Conservation (phyloP, 768 basidiomycete species). For the Coprinellus micaceus region DNA sequence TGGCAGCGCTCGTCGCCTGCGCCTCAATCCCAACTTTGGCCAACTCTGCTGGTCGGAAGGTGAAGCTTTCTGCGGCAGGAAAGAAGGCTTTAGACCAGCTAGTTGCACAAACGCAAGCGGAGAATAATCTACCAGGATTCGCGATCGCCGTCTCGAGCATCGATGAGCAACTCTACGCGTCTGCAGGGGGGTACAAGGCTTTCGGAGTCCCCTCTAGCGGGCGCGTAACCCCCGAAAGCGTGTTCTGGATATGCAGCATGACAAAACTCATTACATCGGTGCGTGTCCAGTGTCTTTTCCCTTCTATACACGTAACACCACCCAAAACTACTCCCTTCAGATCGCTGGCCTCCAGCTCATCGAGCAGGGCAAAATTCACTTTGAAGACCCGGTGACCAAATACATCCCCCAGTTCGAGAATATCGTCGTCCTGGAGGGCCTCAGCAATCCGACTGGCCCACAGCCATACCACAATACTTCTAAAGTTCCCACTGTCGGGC, state of each 20-base stretch:
- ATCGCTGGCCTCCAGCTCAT: slow-evolving; percentile 32
- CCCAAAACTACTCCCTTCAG: slow-evolving; percentile 12
- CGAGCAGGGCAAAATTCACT: slow-evolving; percentile 26
- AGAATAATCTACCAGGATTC: slow-evolving; percentile 23
- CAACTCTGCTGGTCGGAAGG: neutral
- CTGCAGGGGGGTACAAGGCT: slow-evolving; percentile 20
- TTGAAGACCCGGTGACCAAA: slow-evolving; percentile 25
- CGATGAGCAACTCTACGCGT: slow-evolving; percentile 23
- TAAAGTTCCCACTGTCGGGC: slow-evolving; percentile 16
- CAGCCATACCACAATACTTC: slow-evolving; percentile 4
- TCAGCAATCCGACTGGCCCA: slow-evolving; percentile 15
- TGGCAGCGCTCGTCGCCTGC: too few relatives aligned
- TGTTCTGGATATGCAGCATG: slow-evolving; percentile 33
- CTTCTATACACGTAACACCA: neutral
- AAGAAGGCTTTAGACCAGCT: neutral
- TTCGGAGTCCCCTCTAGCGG: slow-evolving; percentile 24
- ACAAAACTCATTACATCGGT: slow-evolving; percentile 29
- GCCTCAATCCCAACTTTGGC: too few relatives aligned
- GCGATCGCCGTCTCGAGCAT: slow-evolving; percentile 21
- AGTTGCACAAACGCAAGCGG: neutral
- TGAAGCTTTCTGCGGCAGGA: neutral
- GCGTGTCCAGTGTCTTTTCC: neutral
- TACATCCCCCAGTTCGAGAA: slow-evolving; percentile 29
- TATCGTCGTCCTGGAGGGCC: slow-evolving; percentile 19
- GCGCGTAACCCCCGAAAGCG: slow-evolving; percentile 19